Percentiles rank a stretch among this genome's conserved stretches.
Conservation (phyloP, 2,329 filamentous ascomycete genomes). For the Alternaria brassicae region DNA sequence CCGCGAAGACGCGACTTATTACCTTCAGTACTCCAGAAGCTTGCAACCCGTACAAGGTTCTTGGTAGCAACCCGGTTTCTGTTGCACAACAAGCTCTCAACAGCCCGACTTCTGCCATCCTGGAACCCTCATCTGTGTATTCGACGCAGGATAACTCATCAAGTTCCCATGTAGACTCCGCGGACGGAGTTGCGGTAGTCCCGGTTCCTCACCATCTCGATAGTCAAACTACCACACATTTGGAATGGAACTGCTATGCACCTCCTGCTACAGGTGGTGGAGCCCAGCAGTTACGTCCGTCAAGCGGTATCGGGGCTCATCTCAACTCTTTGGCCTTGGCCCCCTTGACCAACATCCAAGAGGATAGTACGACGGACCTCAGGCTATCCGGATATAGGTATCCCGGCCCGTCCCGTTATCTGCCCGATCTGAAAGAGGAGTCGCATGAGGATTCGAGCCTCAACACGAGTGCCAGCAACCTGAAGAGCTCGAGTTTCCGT, state of each 20-base stretch:
- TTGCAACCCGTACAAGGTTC: constrained; percentile 8
- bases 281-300: constrained; percentile 8
- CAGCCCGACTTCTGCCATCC: constrained; percentile 18
- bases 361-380: constrained; percentile 45
- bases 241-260: constrained; percentile 33
- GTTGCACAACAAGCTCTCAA: constrained; percentile 19
- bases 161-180: constrained; percentile 19
- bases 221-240: constrained; percentile 47
- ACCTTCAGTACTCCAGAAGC: constrained; percentile 11
- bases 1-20: constrained; percentile 6
- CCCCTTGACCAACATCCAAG: constrained; percentile 23
- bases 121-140: constrained; percentile 35
- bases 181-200: constrained; percentile 14
- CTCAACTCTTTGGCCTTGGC: neutral
- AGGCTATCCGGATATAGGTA: constrained; percentile 44
- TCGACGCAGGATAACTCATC: constrained; percentile 32
- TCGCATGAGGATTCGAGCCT: constrained; percentile 57
- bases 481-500: constrained; percentile 39
- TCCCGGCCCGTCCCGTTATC: constrained; percentile 38
- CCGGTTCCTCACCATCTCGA: constrained; percentile 31
- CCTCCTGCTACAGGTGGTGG: neutral
- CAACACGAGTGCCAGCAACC: constrained; percentile 46
- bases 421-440: constrained; percentile 58
- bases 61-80: constrained; percentile 3
- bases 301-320: constrained; percentile 16